Base-by-base conservation (phyloP, 2,329 filamentous ascomycete genomes). In the Clonostachys chloroleuca region DNA sequence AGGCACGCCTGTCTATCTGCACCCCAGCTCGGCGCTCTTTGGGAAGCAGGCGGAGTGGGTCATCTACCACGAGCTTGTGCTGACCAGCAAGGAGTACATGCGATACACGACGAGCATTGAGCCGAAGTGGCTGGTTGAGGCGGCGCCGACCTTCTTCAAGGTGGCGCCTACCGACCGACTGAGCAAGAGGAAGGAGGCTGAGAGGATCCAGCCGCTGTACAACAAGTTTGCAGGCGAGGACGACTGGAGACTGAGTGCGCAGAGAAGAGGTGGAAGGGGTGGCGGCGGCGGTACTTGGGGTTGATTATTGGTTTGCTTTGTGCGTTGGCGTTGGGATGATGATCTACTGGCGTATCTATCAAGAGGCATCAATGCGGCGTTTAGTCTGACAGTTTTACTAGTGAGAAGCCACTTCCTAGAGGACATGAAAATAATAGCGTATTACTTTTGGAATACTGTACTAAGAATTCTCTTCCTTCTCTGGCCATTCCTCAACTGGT, bases 41-140 rank as follows among this genome's bases (percentile, higher is more conserved):
- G 94, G 94, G 45, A 97, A 97, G 68, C 89, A 92, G 50, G 87
- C 92, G 1, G 94, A 99, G 68, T 95, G 95, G 77, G 94, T 97
- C 34, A 89, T 99, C 47, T 99, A 96, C 64, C 86, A 96, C 61
- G 86, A 83, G 46, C 75, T 99, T 17, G 89, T 97, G 8, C 78
- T 97, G 57, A 99, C 94, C 20, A 95, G 88, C 20, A 92, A 95
- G 71, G 94, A 99, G 70, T 99, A 97, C 68, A 97, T 99, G 94
- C 92, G 96, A 60, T 89, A 83, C 62, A 94, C 91, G 13, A 96
- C 90, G 5, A 81, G 81, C 5, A 97, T 99, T 59, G 94, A 99
- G 69, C 92, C 94, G 9, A 96, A 95, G 61, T 87, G 83, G 83
- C 79, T 99, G 18, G 91, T 97, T 1, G 92, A 96, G 59, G 92